Base-by-base conservation (phyloP, 768 basidiomycete genomes). In the Collybiopsis luxurians region DNA sequence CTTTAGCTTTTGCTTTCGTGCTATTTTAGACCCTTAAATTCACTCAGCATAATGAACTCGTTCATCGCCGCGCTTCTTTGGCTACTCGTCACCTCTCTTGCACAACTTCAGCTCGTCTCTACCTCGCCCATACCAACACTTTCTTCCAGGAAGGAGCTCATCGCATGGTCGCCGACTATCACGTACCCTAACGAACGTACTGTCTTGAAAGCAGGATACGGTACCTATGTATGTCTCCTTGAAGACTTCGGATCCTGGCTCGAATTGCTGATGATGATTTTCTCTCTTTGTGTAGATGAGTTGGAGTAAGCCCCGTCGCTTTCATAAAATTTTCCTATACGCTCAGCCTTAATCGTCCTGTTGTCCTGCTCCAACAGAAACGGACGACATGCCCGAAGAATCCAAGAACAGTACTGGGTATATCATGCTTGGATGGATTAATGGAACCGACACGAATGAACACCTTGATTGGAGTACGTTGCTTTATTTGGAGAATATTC, bases 391-490 rank as follows among this genome's bases (percentile, higher is more conserved):
- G 34, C 83, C 82, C 2, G 17, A 27, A 1, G 67, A 73, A 38
- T 68, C 65, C 23, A 34, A 58, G 38, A 66, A 71, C 58, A 67
- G 69, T 5, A 75, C 70, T 3, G 73, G 84, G 13, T 23, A 66
- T 31, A 60, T 84, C 42, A 60, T 84, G 7, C 75, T 86, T 24
- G 85, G 84, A 26, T 51, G 26, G 21, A 11, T 51, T 10, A 69
- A 69, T 53, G 13, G 57, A 4, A 10, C 36, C n/a, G 55, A 60
- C 56, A 60, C 66, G 34, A 78, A 75, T 52, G 83, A 85, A 62
- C 74, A 84, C 58, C 69, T 85, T 59, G 74, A 84, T 56, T 64
- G 72, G 31, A 40, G 85, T 85, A 58, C 56, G 82, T 67, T 5
- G n/a, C n/a, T n/a, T n/a, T n/a, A n/a, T 34, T 38, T 17, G 5